Conservation (phyloP, 2,329 filamentous ascomycete genomes). For the Cadophora gregata region DNA sequence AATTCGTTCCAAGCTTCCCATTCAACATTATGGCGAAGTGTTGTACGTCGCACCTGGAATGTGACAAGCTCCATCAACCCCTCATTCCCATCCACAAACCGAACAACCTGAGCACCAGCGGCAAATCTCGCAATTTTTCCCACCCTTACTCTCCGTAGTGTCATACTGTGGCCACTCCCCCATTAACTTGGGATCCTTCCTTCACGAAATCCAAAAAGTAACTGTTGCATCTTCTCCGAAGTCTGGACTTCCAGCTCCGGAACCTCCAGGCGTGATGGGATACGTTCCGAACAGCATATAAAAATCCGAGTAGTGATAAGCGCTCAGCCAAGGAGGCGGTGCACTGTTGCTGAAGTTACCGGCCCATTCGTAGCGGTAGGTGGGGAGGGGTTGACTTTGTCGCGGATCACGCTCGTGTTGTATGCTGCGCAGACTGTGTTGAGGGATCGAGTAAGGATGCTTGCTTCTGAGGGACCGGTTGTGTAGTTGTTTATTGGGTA, state of each 20-base stretch:
- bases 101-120: constrained; percentile 15
- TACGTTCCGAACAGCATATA: constrained; percentile 30
- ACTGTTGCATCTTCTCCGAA: constrained; percentile 22
- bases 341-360: constrained; percentile 44
- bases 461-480: constrained; percentile 16
- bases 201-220: constrained; percentile 12
- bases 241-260: not conserved
- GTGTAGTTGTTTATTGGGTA: not conserved
- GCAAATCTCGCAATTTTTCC: constrained; percentile 13
- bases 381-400: constrained; percentile 18
- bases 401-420: not conserved
- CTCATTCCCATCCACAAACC: constrained; percentile 17
- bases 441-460: not conserved
- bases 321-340: constrained; percentile 29
- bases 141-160: not conserved
- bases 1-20: too few relatives aligned
- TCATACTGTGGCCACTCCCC: not conserved
- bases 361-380: constrained; percentile 43
- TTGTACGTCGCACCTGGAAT: constrained; percentile 13
- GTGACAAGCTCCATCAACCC: constrained; percentile 23
- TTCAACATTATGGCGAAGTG: not conserved
- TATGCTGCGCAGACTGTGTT: constrained; percentile 3
- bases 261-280: constrained; percentile 1
- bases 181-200: not conserved
- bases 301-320: constrained; percentile 28